Conservation (phyloP, 2,329 filamentous ascomycete genomes). For the Aspergillus cejpii region DNA sequence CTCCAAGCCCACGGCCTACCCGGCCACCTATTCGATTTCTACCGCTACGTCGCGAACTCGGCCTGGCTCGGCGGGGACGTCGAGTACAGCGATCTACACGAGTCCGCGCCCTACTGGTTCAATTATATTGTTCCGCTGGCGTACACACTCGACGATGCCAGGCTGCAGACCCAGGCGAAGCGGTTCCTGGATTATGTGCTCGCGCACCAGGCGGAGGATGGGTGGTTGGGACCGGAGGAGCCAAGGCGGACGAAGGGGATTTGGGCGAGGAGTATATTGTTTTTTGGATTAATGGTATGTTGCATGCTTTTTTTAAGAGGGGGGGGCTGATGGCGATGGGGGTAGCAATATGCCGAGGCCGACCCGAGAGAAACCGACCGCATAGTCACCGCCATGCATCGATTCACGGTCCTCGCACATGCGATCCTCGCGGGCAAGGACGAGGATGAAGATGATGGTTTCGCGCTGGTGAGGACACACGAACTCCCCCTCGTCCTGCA, state of each 20-base stretch:
- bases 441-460: slow-evolving; percentile 38
- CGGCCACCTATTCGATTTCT: slow-evolving; percentile 52
- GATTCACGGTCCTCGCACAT: slow-evolving; percentile 47
- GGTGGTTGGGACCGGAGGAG: slow-evolving; percentile 53
- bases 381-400: slow-evolving; percentile 47
- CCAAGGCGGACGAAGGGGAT: too few relatives aligned
- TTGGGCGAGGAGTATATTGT: too few relatives aligned
- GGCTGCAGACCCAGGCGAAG: slow-evolving; percentile 47
- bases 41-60: slow-evolving; percentile 48
- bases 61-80: slow-evolving; percentile 48
- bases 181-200: slow-evolving; percentile 45
- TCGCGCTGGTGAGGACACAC: slow-evolving; percentile 36
- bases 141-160: slow-evolving; percentile 44
- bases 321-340: too few relatives aligned
- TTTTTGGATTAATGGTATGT: too few relatives aligned
- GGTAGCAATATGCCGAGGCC: too few relatives aligned
- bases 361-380: too few relatives aligned
- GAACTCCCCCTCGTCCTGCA: slow-evolving; percentile 45
- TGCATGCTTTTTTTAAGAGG: too few relatives aligned
- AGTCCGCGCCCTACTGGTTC: slow-evolving; percentile 54
- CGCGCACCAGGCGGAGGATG: slow-evolving; percentile 47
- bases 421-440: slow-evolving; percentile 50
- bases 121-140: slow-evolving; percentile 54
- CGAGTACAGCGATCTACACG: slow-evolving; percentile 50
- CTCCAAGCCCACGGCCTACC: slow-evolving; percentile 48